A percentile compares a stretch with the other conserved stretches of the same genome.
phyloP scores from a whole-genome alignment of 192 early-diverging fungal species.

The Mortierella claussenii region DNA sequence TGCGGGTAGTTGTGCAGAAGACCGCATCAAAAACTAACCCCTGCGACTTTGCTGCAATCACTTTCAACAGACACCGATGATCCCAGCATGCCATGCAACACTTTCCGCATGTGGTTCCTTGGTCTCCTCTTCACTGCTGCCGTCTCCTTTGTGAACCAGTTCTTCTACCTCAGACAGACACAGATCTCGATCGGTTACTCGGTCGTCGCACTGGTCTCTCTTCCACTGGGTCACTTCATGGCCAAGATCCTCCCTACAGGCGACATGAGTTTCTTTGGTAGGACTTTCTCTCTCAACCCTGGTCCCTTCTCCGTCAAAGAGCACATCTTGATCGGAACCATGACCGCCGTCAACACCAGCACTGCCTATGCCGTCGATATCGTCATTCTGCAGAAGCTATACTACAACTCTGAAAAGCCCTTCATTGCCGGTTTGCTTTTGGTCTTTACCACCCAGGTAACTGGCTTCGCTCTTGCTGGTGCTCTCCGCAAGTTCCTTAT shows the following conservation, averaged over 20 bases:
- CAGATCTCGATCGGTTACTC: conserved; percentile 57
- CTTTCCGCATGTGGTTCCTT: conserved; percentile 65
- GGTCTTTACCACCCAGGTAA: conserved; percentile 62
- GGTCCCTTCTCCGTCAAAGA: conserved; percentile 77
- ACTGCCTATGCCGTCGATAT: conserved; percentile 69
- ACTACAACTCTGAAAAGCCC: conserved; percentile 63
- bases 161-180: conserved; percentile 61
- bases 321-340: conserved; percentile 66
- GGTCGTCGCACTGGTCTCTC: conserved; percentile 61
- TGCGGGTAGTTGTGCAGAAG: no score
- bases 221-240: conserved; percentile 60
- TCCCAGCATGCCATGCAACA: conserved; percentile 58
- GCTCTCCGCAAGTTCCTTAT: conserved; percentile 62
- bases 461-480: conserved; percentile 68
- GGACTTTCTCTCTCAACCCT: conserved; percentile 62
- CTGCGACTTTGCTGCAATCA: background rate
- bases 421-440: conserved; percentile 64
- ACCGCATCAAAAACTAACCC: no score
- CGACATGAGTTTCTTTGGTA: conserved; percentile 25
- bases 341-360: conserved; percentile 59
- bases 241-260: conserved; percentile 48
- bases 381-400: conserved; percentile 62
- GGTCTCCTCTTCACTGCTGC: conserved; percentile 54
- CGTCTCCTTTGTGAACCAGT: conserved; percentile 62
- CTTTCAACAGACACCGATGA: conserved; percentile 58